phyloP scores from a whole-genome alignment of 176 grass and related monocot genomes.

The Thalia dealbata region DNA sequence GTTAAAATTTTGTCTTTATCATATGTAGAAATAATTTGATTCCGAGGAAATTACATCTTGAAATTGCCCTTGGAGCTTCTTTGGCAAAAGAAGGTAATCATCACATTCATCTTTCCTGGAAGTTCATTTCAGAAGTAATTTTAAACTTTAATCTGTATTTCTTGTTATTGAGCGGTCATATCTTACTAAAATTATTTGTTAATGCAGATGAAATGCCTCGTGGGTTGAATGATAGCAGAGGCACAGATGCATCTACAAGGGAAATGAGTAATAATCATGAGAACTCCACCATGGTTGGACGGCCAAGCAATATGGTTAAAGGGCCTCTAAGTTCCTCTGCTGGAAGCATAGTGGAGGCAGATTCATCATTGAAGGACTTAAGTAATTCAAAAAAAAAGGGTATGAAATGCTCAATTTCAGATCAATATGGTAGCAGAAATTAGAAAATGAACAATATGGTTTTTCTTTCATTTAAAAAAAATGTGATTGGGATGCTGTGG shows the following conservation, averaged over 20 bases:
- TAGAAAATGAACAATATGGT: slow-evolving; percentile 7
- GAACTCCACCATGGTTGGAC: slow-evolving; percentile 44
- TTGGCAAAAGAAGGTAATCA: slow-evolving; percentile 59
- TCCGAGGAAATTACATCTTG: slow-evolving; percentile 86
- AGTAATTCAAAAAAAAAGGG: slow-evolving; percentile 53
- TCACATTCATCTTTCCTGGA: neutral
- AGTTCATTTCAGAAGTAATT: slow-evolving; percentile 15
- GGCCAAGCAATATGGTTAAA: slow-evolving; percentile 45
- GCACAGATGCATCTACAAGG: slow-evolving; percentile 58
- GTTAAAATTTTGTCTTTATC: neutral
- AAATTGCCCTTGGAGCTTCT: slow-evolving; percentile 70
- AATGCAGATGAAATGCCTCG: slow-evolving; percentile 34
- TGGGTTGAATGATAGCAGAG: slow-evolving; percentile 50
- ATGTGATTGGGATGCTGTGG: slow-evolving; percentile 11
- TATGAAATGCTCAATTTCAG: slow-evolving; percentile 29
- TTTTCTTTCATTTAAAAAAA: neutral
- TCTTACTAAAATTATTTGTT: slow-evolving; percentile 44
- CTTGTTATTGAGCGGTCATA: slow-evolving; percentile 10
- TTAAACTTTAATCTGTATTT: neutral
- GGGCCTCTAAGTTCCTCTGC: slow-evolving; percentile 31
- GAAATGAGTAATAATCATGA: slow-evolving; percentile 60
- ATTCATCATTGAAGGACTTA: slow-evolving; percentile 51
- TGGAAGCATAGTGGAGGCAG: slow-evolving; percentile 64
- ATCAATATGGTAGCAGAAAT: slow-evolving; percentile 8
- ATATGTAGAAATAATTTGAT: slow-evolving; percentile 75